Base-by-base conservation (phyloP, 768 basidiomycete species). In the Trametes sanguinea region DNA sequence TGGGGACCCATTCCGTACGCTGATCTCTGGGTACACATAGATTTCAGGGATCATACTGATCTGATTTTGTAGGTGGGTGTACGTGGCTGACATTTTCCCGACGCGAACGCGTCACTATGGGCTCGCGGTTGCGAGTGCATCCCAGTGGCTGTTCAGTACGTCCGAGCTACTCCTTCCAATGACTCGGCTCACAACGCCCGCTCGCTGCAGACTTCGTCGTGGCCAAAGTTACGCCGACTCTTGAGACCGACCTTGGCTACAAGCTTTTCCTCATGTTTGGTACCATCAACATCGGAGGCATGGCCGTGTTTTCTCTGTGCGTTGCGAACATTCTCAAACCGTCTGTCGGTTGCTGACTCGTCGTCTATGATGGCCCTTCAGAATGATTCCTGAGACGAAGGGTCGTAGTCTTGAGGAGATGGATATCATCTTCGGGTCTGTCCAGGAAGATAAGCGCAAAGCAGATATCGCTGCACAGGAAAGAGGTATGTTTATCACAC, bases 131-230 rank as follows among this genome's bases (percentile, higher is more conserved):
- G 93, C 88, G 0, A 87, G 88, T 60, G 85, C 85, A 11, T 85
- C 89, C 3, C 93, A 94, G 60, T 94, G 92, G 92, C 74, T 94
- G 7, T 92, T 83, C 81, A 92, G 88, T 88, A 67, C 56, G 84
- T 79, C 3, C 35, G 35, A 37, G 6, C 1, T 16, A 4, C 11
- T 50, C 32, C 11, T 5, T n/a, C 11, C 32, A 16, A 11, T 37
- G 27, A 47, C 45, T 13, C 22, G 2, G 2, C 30, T 47, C 3
- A 51, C 54, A 29, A n/a, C 13, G 16, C 22, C 22, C 8, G 4
- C 9, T 8, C 3, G 39, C 1, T 44, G 11, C 59, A 88, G 88
- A 89, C 73, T 91, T 90, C 64, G 84, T 87, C 53, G 80, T 92
- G n/a, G 79, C 87, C 3, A 90, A 89, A 74, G 80, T 85, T 42